phyloP scores from a whole-genome alignment of 2,329 filamentous ascomycete genomes.

The Periconia macrospinosa region DNA sequence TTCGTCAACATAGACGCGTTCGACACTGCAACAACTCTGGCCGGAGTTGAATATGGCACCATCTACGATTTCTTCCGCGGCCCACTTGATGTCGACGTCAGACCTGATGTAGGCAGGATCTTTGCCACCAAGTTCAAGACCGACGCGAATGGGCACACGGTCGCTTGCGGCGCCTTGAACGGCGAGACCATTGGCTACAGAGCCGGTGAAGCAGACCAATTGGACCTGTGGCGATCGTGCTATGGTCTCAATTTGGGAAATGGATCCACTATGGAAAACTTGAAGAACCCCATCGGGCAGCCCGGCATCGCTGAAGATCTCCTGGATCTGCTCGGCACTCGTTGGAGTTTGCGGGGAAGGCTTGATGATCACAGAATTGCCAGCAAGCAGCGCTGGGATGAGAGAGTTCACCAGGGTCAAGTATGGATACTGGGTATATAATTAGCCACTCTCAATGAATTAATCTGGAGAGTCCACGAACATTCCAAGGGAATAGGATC shows the following conservation, averaged over 20 bases:
- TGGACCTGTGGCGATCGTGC: slow-evolving; percentile 76
- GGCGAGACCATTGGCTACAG: slow-evolving; percentile 81
- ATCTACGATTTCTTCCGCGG: slow-evolving; percentile 91
- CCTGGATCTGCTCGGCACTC: slow-evolving; percentile 78
- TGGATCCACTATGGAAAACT: slow-evolving; percentile 87
- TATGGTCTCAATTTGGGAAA: slow-evolving; percentile 73
- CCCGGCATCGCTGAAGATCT: slow-evolving; percentile 77
- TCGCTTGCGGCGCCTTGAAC: slow-evolving; percentile 84
- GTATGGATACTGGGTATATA: slow-evolving; percentile 77
- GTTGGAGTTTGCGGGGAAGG: slow-evolving; percentile 94
- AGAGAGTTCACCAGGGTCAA: slow-evolving; percentile 90
- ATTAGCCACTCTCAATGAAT: slow-evolving; percentile 17
- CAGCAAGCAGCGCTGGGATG: slow-evolving; percentile 85
- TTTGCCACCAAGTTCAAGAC: slow-evolving; percentile 91
- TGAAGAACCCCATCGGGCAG: slow-evolving; percentile 83
- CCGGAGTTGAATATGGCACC: slow-evolving; percentile 97
- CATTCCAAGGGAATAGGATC: slow-evolving; percentile 95
- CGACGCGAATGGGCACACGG: slow-evolving; percentile 76
- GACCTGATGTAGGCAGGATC: slow-evolving; percentile 86
- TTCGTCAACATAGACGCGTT: slow-evolving; percentile 88
- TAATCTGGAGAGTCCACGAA: slow-evolving; percentile 52
- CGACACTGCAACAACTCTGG: slow-evolving; percentile 94
- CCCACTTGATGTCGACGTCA: slow-evolving; percentile 89
- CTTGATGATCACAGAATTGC: slow-evolving; percentile 91
- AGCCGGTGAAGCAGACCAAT: slow-evolving; percentile 90